A percentile compares a stretch with the other conserved stretches of the same genome.
Evolutionary conservation across 2,329 filamentous ascomycete genomes (phyloP).

Genomic region (Gaeumannomyces sp.): DNA sequence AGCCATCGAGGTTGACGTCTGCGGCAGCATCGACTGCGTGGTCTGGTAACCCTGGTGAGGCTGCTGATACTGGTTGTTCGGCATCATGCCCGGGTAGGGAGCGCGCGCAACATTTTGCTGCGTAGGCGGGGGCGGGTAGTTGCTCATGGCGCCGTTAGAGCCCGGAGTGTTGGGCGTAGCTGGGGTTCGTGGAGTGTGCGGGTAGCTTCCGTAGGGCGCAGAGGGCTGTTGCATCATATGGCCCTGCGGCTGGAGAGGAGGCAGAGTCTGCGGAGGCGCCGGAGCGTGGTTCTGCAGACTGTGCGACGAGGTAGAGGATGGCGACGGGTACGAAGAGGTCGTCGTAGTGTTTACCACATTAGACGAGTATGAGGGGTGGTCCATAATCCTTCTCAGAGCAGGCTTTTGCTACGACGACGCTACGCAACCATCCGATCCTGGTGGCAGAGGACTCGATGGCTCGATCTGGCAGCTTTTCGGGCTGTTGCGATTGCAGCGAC

Average conservation of each 20-base stretch:
- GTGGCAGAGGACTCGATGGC: not conserved
- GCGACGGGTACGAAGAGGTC: constrained; percentile 23
- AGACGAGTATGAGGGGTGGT: constrained; percentile 23
- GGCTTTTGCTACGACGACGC: constrained; percentile 37
- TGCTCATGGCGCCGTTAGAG: constrained; percentile 46
- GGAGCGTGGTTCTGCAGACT: constrained; percentile 14
- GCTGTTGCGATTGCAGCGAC: not conserved
- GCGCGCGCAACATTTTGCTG: constrained; percentile 42
- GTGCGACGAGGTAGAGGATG: constrained; percentile 21
- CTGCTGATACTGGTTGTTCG: constrained; percentile 44
- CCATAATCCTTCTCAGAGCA: constrained; percentile 21
- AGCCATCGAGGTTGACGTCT: constrained; percentile 58
- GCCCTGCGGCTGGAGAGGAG: constrained; percentile 31
- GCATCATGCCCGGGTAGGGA: constrained; percentile 49
- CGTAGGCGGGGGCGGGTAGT: constrained; percentile 40
- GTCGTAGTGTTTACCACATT: constrained; percentile 26
- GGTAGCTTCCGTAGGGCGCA: constrained; percentile 52
- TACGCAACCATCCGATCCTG: constrained; percentile 42
- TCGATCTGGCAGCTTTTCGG: constrained; percentile 25
- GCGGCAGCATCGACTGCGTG: constrained; percentile 57
- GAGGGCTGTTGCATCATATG: constrained; percentile 41
- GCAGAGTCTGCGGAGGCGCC: constrained; percentile 23
- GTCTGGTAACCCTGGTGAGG: constrained; percentile 49
- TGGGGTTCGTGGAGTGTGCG: constrained; percentile 56
- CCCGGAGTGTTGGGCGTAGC: constrained; percentile 58